These are phyloP conservation scores for Chrysanthemum lavandulifolium DNA, from an alignment of 129 eudicot species.

Conservation along the genomic window DNA sequence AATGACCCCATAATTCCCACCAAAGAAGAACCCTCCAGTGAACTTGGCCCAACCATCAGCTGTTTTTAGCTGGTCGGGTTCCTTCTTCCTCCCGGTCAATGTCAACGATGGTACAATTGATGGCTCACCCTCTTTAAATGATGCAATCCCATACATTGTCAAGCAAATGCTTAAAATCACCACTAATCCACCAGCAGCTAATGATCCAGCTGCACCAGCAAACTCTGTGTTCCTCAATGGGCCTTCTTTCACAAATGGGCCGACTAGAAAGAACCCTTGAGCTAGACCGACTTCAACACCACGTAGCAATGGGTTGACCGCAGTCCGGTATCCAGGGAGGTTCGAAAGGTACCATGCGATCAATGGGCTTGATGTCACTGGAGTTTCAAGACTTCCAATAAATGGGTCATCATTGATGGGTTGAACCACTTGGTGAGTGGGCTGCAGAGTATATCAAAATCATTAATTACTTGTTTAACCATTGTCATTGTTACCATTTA, in stretches of 20 bases:
- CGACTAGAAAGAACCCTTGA: constrained; percentile 89
- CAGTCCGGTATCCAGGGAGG: constrained; percentile 95
- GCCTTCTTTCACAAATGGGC: constrained; percentile 91
- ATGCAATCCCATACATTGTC: constrained; percentile 89
- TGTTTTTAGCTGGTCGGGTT: constrained; percentile 93
- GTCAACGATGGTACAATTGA: constrained; percentile 85
- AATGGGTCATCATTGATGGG: constrained; percentile 98
- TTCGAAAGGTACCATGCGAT: constrained; percentile 98
- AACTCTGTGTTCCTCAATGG: constrained; percentile 85
- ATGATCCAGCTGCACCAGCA: constrained; percentile 88
- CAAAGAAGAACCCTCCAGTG: constrained; percentile 93
- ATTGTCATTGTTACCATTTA: not conserved
- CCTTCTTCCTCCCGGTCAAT: constrained; percentile 90
- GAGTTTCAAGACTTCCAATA: constrained; percentile 96
- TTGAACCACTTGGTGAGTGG: constrained; percentile 87
- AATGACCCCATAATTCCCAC: constrained; percentile 86
- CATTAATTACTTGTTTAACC: constrained; percentile 11
- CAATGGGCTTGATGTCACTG: constrained; percentile 95
- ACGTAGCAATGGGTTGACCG: constrained; percentile 88
- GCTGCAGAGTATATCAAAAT: constrained; percentile 48
- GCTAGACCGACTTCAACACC: constrained; percentile 93
- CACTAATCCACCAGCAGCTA: constrained; percentile 90
- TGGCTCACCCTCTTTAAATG: constrained; percentile 95
- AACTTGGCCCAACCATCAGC: constrained; percentile 99
- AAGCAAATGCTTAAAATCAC: constrained; percentile 84